A percentile compares a stretch with the other conserved stretches of the same genome.
phyloP scores from a whole-genome alignment of 768 basidiomycete genomes.

The Pisolithus albus region DNA sequence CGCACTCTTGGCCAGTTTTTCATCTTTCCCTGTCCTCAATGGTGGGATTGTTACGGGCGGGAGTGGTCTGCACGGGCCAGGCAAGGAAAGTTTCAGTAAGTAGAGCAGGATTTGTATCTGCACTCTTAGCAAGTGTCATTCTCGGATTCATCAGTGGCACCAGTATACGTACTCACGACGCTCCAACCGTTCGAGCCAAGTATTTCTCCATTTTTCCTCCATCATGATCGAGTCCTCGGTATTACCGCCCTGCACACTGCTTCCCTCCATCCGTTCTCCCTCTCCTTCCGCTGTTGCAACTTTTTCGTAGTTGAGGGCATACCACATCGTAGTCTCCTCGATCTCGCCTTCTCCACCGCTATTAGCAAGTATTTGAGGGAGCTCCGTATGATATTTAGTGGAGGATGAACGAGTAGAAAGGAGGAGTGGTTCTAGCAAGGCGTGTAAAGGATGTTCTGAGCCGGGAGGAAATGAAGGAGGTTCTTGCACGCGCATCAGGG shows the following conservation, averaged over 20 bases:
- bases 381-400: conserved; percentile 59
- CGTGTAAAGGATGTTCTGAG: conserved; percentile 49
- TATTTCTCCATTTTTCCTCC: conserved; percentile 47
- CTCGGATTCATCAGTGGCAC: not conserved
- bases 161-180: conserved; percentile 48
- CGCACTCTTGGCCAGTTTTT: conserved; percentile 24
- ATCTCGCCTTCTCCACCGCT: conserved; percentile 55
- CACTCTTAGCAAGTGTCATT: conserved; percentile 37
- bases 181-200: conserved; percentile 62
- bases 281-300: conserved; percentile 27
- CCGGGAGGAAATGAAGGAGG: conserved; percentile 23
- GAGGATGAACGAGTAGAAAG: conserved; percentile 48
- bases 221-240: conserved; percentile 23
- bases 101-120: conserved; percentile 73
- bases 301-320: conserved; percentile 56
- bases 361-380: conserved; percentile 51
- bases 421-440: conserved; percentile 53
- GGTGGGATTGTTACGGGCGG: conserved; percentile 22
- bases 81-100: conserved; percentile 56
- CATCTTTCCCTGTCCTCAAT: conserved; percentile 16
- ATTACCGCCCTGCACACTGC: conserved; percentile 22
- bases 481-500: conserved; percentile 44
- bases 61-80: conserved; percentile 33
- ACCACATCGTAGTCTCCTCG: conserved; percentile 78
- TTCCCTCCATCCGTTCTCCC: conserved; percentile 39